Conservation (phyloP, 805 yeast species). For the Teunomyces lycoperdinae region DNA sequence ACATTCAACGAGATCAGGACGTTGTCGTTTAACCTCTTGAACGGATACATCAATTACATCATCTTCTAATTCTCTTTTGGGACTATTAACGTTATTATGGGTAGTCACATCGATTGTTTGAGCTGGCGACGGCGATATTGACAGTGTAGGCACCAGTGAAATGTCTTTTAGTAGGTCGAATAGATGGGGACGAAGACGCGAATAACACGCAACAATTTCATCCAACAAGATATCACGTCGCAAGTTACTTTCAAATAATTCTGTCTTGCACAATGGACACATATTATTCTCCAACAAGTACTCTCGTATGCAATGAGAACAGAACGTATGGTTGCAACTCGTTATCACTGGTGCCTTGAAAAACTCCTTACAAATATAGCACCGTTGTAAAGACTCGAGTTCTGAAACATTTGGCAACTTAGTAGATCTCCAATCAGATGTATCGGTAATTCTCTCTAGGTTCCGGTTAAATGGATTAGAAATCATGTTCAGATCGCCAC, state of each 20-base stretch:
- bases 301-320: conserved; percentile 81
- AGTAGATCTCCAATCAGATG: conserved; percentile 66
- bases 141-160: conserved; percentile 1
- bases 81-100: not conserved
- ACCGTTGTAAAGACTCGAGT: conserved; percentile 70
- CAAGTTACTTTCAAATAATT: conserved; percentile 66
- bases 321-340: conserved; percentile 84
- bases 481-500: conserved; percentile 1
- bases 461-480: not conserved
- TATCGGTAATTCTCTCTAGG: conserved; percentile 47
- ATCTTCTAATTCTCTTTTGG: conserved; percentile 1
- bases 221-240: conserved; percentile 68
- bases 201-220: conserved; percentile 60
- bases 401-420: conserved; percentile 53
- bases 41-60: conserved; percentile 17
- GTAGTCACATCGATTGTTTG: not conserved
- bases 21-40: conserved; percentile 3
- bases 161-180: conserved; percentile 24
- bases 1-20: conserved; percentile 47
- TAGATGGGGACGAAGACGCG: conserved; percentile 38
- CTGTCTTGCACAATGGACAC: conserved; percentile 79
- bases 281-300: conserved; percentile 54
- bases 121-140: not conserved
- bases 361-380: conserved; percentile 87
- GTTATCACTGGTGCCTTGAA: conserved; percentile 78